Conservation (phyloP, 2,329 filamentous ascomycete species). For the Plenodomus tracheiphilus region DNA sequence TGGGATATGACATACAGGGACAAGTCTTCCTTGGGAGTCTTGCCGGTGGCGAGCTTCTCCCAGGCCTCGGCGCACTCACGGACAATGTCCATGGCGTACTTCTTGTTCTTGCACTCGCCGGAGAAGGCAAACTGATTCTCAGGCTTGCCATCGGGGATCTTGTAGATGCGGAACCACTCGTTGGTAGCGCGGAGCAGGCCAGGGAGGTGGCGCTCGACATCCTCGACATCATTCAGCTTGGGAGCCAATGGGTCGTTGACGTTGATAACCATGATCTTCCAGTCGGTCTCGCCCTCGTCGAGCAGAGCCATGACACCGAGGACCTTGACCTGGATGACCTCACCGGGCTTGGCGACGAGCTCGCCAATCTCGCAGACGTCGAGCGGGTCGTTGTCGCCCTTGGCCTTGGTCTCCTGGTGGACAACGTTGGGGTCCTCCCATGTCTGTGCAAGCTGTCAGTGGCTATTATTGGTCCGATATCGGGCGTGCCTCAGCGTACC, state of each 20-base stretch:
- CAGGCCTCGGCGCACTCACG: conserved; percentile 96
- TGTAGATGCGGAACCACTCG: conserved; percentile 99
- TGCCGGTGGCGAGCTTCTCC: conserved; percentile 93
- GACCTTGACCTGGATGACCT: conserved; percentile 99
- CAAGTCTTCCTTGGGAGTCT: conserved; percentile 76
- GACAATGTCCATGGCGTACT: conserved; percentile 94
- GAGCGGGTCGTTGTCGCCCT: conserved; percentile 98
- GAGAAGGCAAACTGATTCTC: conserved; percentile 99
- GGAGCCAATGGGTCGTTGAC: conserved; percentile 93
- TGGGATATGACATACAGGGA: conserved; percentile 71
- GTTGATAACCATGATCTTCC: conserved; percentile 99
- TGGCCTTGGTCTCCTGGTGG: conserved; percentile 99
- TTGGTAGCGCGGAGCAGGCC: conserved; percentile 97
- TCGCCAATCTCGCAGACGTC: conserved; percentile 99
- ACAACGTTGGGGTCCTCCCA: conserved; percentile 97
- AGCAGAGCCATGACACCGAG: conserved; percentile 99
- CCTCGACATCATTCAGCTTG: conserved; percentile 98
- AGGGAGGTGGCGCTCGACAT: conserved; percentile 97
- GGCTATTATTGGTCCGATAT: conserved; percentile 28
- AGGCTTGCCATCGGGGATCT: conserved; percentile 99
- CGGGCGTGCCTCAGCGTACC: conserved; percentile 57
- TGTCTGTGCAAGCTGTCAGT: conserved; percentile 63
- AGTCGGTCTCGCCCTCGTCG: conserved; percentile 99
- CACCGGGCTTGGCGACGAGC: conserved; percentile 91
- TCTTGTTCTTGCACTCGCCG: conserved; percentile 99